These are phyloP conservation scores for Gossypium schwendimanii DNA, from an alignment of 441 rosid genomes.

Conservation along the genomic window DNA sequence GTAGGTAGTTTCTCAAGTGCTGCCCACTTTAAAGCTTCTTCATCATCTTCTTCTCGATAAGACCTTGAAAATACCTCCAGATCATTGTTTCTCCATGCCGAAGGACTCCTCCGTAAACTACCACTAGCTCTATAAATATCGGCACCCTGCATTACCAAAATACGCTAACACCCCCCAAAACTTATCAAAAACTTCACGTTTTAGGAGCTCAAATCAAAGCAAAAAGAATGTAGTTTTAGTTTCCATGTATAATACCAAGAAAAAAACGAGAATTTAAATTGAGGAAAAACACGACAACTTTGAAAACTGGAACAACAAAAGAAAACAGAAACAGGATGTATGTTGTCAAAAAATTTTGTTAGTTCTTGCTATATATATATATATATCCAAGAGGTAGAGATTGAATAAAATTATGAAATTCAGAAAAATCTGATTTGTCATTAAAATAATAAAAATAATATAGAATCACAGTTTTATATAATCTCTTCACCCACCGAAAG, in stretches of 20 bases:
- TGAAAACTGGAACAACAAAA: too few species aligned
- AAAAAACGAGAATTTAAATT: neutral
- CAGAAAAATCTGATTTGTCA: too few species aligned
- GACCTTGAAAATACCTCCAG: neutral
- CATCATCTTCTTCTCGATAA: neutral
- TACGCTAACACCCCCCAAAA: neutral
- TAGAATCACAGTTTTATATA: too few species aligned
- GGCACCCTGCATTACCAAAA: conserved; percentile 23
- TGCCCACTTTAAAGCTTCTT: conserved; percentile 14
- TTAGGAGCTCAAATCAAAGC: too few species aligned
- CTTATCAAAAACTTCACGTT: neutral
- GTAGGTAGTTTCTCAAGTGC: conserved; percentile 28
- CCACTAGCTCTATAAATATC: conserved; percentile 17
- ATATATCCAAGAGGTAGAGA: too few species aligned
- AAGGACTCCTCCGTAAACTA: conserved; percentile 22
- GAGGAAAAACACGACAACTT: neutral
- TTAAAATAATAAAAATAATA: too few species aligned
- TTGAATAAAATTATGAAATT: too few species aligned
- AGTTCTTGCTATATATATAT: too few species aligned
- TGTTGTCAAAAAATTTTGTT: too few species aligned
- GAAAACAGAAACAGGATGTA: too few species aligned
- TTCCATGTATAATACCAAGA: neutral
- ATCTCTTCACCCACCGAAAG: too few species aligned
- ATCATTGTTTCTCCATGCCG: neutral
- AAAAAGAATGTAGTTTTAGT: neutral